Conservation (phyloP, 768 basidiomycete genomes). For the Paxillus involutus region DNA sequence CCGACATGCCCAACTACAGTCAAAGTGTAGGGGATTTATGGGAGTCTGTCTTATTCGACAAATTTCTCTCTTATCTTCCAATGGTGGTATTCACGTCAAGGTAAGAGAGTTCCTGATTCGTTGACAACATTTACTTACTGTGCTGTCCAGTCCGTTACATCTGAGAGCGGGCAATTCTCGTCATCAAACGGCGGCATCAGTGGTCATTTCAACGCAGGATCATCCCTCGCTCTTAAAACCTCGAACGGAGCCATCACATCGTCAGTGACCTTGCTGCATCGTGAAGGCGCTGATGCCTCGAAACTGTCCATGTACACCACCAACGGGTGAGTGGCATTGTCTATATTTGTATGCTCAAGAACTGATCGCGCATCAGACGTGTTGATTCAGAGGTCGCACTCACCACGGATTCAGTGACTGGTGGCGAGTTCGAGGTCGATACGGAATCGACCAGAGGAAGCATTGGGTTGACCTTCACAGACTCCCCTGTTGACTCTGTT, state of each 20-base stretch:
- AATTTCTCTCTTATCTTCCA: constrained; percentile 36
- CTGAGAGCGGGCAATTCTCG: constrained; percentile 23
- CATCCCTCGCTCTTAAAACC: constrained; percentile 35
- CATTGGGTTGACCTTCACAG: constrained; percentile 27
- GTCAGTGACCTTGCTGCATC: constrained; percentile 37
- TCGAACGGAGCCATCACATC: constrained; percentile 41
- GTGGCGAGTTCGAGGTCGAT: constrained; percentile 34
- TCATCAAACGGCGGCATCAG: constrained; percentile 47
- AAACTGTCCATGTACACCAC: constrained; percentile 34
- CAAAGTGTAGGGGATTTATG: constrained; percentile 38
- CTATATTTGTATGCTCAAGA: not conserved
- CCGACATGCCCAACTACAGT: constrained; percentile 38
- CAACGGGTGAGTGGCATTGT: constrained; percentile 39
- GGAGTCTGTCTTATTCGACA: constrained; percentile 36
- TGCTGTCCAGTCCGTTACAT: constrained; percentile 32
- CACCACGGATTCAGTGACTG: constrained; percentile 24
- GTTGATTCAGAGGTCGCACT: constrained; percentile 29
- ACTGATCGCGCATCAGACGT: constrained; percentile 14
- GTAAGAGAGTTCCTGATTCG: constrained; percentile 19
- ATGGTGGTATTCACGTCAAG: constrained; percentile 34
- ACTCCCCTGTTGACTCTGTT: constrained; percentile 36
- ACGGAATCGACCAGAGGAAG: constrained; percentile 29
- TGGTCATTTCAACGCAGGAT: constrained; percentile 40
- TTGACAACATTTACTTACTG: constrained; percentile 1
- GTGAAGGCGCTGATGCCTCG: constrained; percentile 21